Evolutionary conservation across 495 filamentous ascomycete genomes (phyloP).

Genomic region (Hypoxylon fuscum): DNA sequence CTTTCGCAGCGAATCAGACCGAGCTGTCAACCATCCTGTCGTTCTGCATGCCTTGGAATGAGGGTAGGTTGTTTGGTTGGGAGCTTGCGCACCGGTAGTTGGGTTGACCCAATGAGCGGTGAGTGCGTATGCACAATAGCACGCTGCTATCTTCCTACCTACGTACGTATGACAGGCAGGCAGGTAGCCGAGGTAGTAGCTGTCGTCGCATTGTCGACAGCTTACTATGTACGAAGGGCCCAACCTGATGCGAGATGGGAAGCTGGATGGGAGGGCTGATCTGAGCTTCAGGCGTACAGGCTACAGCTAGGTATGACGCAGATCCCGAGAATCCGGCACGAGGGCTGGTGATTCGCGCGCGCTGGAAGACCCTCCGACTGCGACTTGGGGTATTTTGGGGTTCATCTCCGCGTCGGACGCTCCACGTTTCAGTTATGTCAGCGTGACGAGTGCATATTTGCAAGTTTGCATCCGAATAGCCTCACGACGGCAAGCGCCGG

Average conservation of each 20-base stretch:
- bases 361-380: background rate
- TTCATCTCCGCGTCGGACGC: too few relatives aligned
- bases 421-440: too few relatives aligned
- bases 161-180: too few relatives aligned
- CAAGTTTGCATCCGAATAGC: background rate
- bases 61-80: too few relatives aligned
- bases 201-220: too few relatives aligned
- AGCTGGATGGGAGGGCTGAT: background rate
- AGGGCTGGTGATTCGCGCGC: background rate
- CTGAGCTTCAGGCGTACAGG: background rate
- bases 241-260: background rate
- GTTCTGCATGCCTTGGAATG: background rate
- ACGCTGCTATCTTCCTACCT: too few relatives aligned
- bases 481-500: background rate
- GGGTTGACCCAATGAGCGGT: too few relatives aligned
- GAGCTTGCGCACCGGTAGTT: background rate
- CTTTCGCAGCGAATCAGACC: constrained; percentile 1
- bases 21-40: background rate
- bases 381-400: background rate
- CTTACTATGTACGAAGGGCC: too few relatives aligned
- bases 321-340: background rate
- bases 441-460: background rate
- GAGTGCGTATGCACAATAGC: too few relatives aligned
- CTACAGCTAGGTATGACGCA: background rate
- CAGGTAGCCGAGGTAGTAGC: too few relatives aligned